Evolutionary conservation across 805 yeast genomes (phyloP), one percentile per base, ranked within the genome.

Genomic region (Teunomyces stri): DNA sequence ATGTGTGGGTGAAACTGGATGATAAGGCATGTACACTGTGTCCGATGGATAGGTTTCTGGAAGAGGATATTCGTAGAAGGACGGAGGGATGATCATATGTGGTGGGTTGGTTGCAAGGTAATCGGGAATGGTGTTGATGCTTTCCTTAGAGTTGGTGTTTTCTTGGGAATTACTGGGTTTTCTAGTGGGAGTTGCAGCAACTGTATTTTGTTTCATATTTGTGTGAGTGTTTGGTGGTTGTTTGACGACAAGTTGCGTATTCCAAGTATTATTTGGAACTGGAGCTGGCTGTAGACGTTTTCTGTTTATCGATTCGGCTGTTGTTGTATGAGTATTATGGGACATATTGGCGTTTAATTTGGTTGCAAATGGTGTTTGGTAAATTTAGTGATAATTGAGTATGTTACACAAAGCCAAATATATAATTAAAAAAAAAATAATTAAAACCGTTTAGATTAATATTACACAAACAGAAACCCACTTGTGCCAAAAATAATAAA

Each of bases 221-320:
- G 38, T 34, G n/a, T 34, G 38, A 18, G 21, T 12, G n/a, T n/a
- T 22, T n/a, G 29, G 35, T 9, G 7, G 27, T 13, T 21, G 37
- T 6, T 30, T 29, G 27, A 13, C 37, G 2, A 42, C 44, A 22
- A 29, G 44, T 4, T 37, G 44, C 12, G 25, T 21, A 6, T 29
- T 11, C 40, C 40, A 51, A 11, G 53, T 51, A 18, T 48, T 51
- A 27, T 22, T 27, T 10, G 53, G 53, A 25, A 46, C 12, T 4
- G 49, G 47, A 2, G 53, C 53, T 7, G 53, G 53, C 3, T 37
- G 27, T 37, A 37, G n/a, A 6, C 10, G 28, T 13, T 12, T 22
- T n/a, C 5, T 22, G 11, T 7, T 21, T 4, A 6, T 10, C 18
- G 7, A 3, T 22, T 22, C 40, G 6, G 29, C 29, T 37, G 40